Percentiles rank a stretch among this genome's conserved stretches.
Evolutionary conservation across 352 stramenopile genomes (phyloP).

Genomic region (Globisporangium echinulatum): DNA sequence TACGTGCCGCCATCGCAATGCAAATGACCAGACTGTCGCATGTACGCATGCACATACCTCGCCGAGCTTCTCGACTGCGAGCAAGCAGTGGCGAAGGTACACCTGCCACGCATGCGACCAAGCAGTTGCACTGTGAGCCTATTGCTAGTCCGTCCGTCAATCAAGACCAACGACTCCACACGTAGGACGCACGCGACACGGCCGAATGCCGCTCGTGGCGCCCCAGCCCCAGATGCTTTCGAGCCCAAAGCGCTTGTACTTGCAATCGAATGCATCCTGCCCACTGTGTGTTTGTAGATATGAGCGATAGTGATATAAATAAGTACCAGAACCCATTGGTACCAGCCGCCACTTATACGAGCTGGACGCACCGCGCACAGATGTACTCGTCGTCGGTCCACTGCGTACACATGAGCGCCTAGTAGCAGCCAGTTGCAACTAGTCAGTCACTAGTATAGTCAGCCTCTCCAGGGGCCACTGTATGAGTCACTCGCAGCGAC

Average conservation of each 20-base stretch:
- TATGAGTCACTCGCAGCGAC: too few species aligned
- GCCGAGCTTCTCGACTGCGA: constrained; percentile 80
- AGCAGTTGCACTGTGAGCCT: too few species aligned
- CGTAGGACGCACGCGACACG: constrained; percentile 54
- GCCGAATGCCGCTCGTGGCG: constrained; percentile 72
- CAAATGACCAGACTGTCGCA: too few species aligned
- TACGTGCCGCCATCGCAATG: not conserved
- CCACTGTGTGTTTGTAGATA: not conserved
- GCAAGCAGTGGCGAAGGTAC: constrained; percentile 91
- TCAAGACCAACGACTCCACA: not conserved
- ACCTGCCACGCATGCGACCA: constrained; percentile 23
- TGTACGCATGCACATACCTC: constrained; percentile 17
- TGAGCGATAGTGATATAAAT: not conserved
- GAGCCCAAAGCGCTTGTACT: constrained; percentile 84
- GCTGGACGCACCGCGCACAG: constrained; percentile 20
- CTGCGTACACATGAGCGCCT: constrained; percentile 82
- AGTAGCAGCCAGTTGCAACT: not conserved
- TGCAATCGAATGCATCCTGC: constrained; percentile 49
- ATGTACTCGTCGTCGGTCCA: constrained; percentile 89
- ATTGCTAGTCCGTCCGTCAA: not conserved
- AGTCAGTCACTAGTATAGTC: too few species aligned
- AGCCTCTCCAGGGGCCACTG: too few species aligned
- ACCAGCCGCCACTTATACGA: too few species aligned
- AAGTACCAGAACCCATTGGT: too few species aligned
- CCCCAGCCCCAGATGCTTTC: constrained; percentile 91